Conservation (phyloP, 352 stramenopile genomes). For the Phytopythium kandeliae region DNA sequence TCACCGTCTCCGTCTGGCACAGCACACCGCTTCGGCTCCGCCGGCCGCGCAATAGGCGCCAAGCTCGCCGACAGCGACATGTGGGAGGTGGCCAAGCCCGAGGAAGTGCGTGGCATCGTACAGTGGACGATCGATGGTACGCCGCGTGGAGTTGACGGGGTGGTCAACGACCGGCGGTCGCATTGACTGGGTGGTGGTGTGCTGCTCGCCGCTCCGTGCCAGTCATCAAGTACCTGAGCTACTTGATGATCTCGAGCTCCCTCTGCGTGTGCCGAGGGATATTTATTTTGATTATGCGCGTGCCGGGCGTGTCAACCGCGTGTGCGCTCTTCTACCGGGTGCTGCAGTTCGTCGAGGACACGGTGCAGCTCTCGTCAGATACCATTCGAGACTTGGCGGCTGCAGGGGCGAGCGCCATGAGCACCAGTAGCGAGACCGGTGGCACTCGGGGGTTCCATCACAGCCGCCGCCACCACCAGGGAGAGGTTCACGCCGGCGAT, state of each 20-base stretch:
- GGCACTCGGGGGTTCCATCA: slow-evolving; percentile 21
- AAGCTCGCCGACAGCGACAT: slow-evolving; percentile 49
- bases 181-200: neutral
- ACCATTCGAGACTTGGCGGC: slow-evolving; percentile 21
- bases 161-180: neutral
- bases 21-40: slow-evolving; percentile 12
- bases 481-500: slow-evolving; percentile 61
- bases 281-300: slow-evolving; percentile 70
- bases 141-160: neutral
- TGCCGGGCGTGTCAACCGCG: slow-evolving; percentile 61
- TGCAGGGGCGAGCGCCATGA: slow-evolving; percentile 15
- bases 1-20: slow-evolving; percentile 29
- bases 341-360: slow-evolving; percentile 67
- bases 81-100: slow-evolving; percentile 41
- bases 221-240: slow-evolving; percentile 55
- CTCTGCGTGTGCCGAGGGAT: slow-evolving; percentile 59
- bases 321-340: slow-evolving; percentile 67
- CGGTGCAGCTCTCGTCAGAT: slow-evolving; percentile 34
- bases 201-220: neutral
- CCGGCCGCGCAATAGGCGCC: slow-evolving; percentile 23
- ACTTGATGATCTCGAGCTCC: slow-evolving; percentile 36
- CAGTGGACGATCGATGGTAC: slow-evolving; percentile 57
- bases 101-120: slow-evolving; percentile 62
- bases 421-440: slow-evolving; percentile 2
- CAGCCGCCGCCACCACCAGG: slow-evolving; percentile 20